These are phyloP conservation scores for Rutstroemia sp. DNA, from an alignment of 2,329 filamentous ascomycete species.

Conservation along the genomic window DNA sequence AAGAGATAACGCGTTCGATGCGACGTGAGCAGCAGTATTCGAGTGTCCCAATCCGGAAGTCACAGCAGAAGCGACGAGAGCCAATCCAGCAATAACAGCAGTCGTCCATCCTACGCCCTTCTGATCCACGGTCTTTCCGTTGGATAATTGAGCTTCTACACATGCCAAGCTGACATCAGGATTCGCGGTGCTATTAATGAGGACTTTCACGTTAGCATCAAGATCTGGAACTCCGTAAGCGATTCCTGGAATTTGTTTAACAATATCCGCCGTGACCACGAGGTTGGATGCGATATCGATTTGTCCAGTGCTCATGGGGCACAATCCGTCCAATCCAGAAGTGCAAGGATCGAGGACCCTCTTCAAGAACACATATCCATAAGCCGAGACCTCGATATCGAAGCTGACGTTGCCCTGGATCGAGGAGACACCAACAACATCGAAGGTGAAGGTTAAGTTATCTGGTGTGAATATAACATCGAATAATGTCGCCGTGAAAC, in stretches of 20 bases:
- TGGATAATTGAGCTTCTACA: conserved; percentile 80
- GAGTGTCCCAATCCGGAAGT: conserved; percentile 87
- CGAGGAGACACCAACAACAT: conserved; percentile 75
- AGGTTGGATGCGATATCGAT: conserved; percentile 71
- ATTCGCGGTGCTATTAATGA: conserved; percentile 61
- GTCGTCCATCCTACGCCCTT: conserved; percentile 84
- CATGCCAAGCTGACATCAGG: conserved; percentile 65
- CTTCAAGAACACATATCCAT: conserved; percentile 68
- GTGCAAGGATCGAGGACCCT: conserved; percentile 70
- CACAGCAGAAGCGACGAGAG: conserved; percentile 76
- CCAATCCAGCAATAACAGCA: conserved; percentile 78
- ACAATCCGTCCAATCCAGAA: conserved; percentile 62
- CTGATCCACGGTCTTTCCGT: conserved; percentile 87
- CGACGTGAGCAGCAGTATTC: conserved; percentile 90
- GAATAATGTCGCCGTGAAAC: conserved; percentile 83
- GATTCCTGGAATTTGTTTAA: conserved; percentile 67
- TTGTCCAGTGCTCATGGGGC: conserved; percentile 82
- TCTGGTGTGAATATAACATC: conserved; percentile 72
- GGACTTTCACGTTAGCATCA: conserved; percentile 76
- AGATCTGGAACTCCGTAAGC: conserved; percentile 87
- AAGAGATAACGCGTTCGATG: conserved; percentile 86
- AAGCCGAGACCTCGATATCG: conserved; percentile 69
- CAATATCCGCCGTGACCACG: conserved; percentile 46
- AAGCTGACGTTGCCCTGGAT: conserved; percentile 78
- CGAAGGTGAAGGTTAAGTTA: conserved; percentile 65